A percentile compares a stretch with the other conserved stretches of the same genome.
These are phyloP conservation scores for Cercospora zeae-maydis DNA, from an alignment of 2,329 filamentous ascomycete genomes.

Conservation along the genomic window DNA sequence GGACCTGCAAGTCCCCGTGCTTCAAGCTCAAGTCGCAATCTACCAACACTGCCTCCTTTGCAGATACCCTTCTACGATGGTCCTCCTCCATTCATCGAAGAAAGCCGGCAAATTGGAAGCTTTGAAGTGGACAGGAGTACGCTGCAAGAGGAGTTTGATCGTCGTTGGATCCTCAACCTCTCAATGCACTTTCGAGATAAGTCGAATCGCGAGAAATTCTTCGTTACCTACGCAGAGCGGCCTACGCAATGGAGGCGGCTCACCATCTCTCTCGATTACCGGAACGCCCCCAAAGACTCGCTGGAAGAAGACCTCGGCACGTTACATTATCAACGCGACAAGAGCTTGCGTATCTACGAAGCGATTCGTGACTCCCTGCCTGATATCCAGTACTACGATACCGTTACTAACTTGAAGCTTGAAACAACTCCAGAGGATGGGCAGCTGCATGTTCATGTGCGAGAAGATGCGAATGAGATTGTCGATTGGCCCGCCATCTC, in stretches of 20 bases:
- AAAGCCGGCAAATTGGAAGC: slow-evolving; percentile 35
- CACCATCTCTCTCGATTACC: slow-evolving; percentile 91
- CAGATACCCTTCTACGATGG: slow-evolving; percentile 22
- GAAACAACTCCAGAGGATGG: slow-evolving; percentile 81
- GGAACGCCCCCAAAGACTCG: slow-evolving; percentile 72
- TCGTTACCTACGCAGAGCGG: slow-evolving; percentile 85
- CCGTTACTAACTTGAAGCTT: slow-evolving; percentile 91
- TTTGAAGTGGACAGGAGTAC: slow-evolving; percentile 53
- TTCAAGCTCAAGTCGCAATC: slow-evolving; percentile 14
- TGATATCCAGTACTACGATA: slow-evolving; percentile 95
- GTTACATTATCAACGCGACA: slow-evolving; percentile 82
- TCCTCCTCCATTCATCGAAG: slow-evolving; percentile 13
- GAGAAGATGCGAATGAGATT: slow-evolving; percentile 95
- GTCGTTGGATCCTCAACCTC: slow-evolving; percentile 84
- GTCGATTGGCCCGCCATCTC: slow-evolving; percentile 76
- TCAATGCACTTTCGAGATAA: slow-evolving; percentile 98
- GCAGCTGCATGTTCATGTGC: slow-evolving; percentile 89
- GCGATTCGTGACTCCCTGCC: slow-evolving; percentile 84
- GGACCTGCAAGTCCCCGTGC: slow-evolving; percentile 1
- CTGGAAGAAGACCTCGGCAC: slow-evolving; percentile 78
- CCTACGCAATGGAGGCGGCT: slow-evolving; percentile 79
- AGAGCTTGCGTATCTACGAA: slow-evolving; percentile 89
- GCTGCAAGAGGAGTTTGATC: slow-evolving; percentile 78
- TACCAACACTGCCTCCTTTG: slow-evolving; percentile 23
- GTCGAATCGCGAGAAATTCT: slow-evolving; percentile 93